Base-by-base conservation (phyloP, 257 asterid genomes). In the Parsonsia alboflavescens region DNA sequence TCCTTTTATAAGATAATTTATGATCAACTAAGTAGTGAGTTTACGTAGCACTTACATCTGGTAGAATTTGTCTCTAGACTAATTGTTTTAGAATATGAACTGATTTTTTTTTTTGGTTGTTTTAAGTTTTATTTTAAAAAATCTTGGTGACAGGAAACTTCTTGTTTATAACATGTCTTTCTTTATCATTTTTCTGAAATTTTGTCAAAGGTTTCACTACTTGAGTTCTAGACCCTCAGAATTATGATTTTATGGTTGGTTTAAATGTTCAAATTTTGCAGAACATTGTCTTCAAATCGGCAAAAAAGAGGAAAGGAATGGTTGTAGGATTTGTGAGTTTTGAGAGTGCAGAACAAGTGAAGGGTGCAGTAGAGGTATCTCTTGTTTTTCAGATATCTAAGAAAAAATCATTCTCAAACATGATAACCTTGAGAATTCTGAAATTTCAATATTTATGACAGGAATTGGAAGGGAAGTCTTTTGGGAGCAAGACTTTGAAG, bases 301-400 rank as follows among this genome's bases (percentile, higher is more conserved):
- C 96, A 48, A 95, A 95, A 91, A 95, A 92, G 87, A 95, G 92
- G 93, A 87, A 83, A 82, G 96, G 97, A 79, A 95, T 95, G 99
- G 78, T 76, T 71, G 97, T 92, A 73, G 99, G 99, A 75, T 95
- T 95, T 81, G 87, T 85, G 75, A 87, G 88, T 74, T 90, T 95
- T 76, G 97, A 89, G 78, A 87, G 70, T 82, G 85, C 81, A 2
- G 92, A 65, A 53, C 91, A 88, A 80, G 93, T 72, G 65, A 84
- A 86, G 80, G 74, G 49, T 70, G 96, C 89, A 11, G 75, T 72
- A 64, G 75, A 90, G 97, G 99, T 92, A 85, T 57, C 49, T 22
- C 41, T 57, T 52, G 10, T 57, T 69, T 52, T 68, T 57, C 33
- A 41, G 41, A 53, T 24, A n/a, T 68, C 56, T n/a, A n/a, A n/a